Evolutionary conservation across 2,329 filamentous ascomycete species (phyloP).

Genomic region (Talaromyces atroroseus): DNA sequence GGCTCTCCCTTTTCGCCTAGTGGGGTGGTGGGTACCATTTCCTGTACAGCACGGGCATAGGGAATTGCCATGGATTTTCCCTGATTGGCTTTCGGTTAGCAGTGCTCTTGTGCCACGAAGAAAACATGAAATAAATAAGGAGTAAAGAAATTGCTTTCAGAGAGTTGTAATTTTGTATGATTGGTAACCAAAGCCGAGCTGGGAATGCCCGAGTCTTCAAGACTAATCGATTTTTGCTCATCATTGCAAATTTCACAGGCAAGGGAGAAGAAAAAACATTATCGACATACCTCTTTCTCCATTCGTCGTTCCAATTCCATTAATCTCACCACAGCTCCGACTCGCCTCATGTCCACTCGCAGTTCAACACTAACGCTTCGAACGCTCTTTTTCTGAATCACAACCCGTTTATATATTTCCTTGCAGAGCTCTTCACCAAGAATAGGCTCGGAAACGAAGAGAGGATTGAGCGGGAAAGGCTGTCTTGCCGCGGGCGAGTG

Average conservation of each 20-base stretch:
- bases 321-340: slow-evolving; percentile 78
- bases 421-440: slow-evolving; percentile 68
- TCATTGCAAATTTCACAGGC: slow-evolving; percentile 43
- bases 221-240: slow-evolving; percentile 95
- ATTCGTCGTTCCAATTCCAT: slow-evolving; percentile 81
- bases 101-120: background rate
- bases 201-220: slow-evolving; percentile 71
- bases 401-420: slow-evolving; percentile 66
- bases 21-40: slow-evolving; percentile 71
- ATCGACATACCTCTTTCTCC: slow-evolving; percentile 63
- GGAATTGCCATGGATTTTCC: slow-evolving; percentile 69
- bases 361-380: slow-evolving; percentile 72
- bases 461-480: slow-evolving; percentile 69
- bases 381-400: slow-evolving; percentile 60
- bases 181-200: slow-evolving; percentile 52
- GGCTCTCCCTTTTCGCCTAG: slow-evolving; percentile 33
- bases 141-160: slow-evolving; percentile 46
- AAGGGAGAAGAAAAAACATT: slow-evolving; percentile 2
- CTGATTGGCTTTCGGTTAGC: slow-evolving; percentile 43
- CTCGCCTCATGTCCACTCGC: slow-evolving; percentile 73
- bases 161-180: slow-evolving; percentile 67
- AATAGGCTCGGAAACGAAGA: slow-evolving; percentile 66
- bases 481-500: slow-evolving; percentile 21
- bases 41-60: slow-evolving; percentile 69
- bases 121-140: background rate